Percentiles rank a stretch among this genome's conserved stretches.
phyloP scores from a whole-genome alignment of 2,329 filamentous ascomycete genomes.

The Neofusicoccum parvum region DNA sequence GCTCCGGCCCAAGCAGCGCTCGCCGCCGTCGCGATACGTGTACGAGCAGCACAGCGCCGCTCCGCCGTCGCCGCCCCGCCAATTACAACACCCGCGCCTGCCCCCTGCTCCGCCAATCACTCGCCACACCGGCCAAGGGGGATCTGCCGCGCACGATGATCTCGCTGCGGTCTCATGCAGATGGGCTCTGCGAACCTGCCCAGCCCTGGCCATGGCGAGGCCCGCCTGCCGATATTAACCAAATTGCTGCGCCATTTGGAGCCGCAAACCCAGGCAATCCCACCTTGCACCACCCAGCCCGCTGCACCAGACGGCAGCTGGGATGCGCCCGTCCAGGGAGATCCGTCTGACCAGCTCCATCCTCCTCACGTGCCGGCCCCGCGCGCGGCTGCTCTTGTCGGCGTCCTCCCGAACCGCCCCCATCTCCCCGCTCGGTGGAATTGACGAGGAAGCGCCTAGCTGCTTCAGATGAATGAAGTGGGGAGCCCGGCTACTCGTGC shows the following conservation, averaged over 20 bases:
- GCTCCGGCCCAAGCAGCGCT: neutral
- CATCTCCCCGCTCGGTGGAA: neutral
- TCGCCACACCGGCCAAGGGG: slow-evolving; percentile 13
- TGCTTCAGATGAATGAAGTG: slow-evolving; percentile 19
- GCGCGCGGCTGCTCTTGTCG: neutral
- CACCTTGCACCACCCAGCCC: neutral
- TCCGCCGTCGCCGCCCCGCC: neutral
- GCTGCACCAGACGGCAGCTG: neutral
- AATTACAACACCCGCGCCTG: neutral
- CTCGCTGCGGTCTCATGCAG: slow-evolving; percentile 9
- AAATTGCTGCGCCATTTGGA: slow-evolving; percentile 12
- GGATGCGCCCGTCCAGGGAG: neutral
- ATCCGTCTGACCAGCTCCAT: neutral
- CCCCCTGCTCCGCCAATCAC: slow-evolving; percentile 18
- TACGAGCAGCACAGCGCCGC: neutral
- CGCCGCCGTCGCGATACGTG: neutral
- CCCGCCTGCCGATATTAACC: slow-evolving; percentile 16
- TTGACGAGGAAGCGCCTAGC: neutral
- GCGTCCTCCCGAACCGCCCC: too few species aligned
- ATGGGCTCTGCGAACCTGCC: slow-evolving; percentile 3
- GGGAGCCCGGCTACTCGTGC: neutral
- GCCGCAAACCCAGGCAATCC: neutral
- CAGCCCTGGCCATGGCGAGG: slow-evolving; percentile 4
- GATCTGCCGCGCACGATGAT: slow-evolving; percentile 18
- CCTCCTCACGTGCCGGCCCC: neutral